Percentiles rank a stretch among this genome's conserved stretches.
Evolutionary conservation across 768 basidiomycete species (phyloP).

Genomic region (Lentinula edodes): DNA sequence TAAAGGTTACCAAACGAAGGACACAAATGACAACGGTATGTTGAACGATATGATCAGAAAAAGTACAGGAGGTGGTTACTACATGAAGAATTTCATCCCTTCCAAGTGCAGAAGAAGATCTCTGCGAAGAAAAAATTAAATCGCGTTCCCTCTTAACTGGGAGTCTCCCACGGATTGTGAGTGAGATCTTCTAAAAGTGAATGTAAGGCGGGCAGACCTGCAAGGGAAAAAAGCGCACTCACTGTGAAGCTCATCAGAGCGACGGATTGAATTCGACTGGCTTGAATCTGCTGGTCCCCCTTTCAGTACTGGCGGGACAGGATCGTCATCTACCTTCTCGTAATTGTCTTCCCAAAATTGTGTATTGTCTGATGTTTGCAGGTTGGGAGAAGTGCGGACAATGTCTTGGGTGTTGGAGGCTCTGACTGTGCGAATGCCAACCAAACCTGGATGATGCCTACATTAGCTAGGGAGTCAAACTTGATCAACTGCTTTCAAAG

Average conservation of each 20-base stretch:
- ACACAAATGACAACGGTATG: too few species aligned
- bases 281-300: not conserved
- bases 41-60: not conserved
- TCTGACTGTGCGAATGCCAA: not conserved
- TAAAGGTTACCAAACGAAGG: too few species aligned
- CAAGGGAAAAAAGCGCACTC: not conserved
- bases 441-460: not conserved
- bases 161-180: not conserved
- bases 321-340: slow-evolving; percentile 13
- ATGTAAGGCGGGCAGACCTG: not conserved
- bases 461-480: not conserved
- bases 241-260: not conserved
- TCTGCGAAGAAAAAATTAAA: too few species aligned
- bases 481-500: not conserved
- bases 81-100: not conserved
- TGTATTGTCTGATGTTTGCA: not conserved
- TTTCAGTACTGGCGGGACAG: not conserved
- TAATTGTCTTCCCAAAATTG: slow-evolving; percentile 21
- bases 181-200: not conserved
- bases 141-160: too few species aligned
- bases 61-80: not conserved
- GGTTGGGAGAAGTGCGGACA: not conserved
- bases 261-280: not conserved
- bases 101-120: too few species aligned
- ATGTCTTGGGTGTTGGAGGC: not conserved